Conservation (phyloP, 495 filamentous ascomycete genomes). For the Penicillium salamii region DNA sequence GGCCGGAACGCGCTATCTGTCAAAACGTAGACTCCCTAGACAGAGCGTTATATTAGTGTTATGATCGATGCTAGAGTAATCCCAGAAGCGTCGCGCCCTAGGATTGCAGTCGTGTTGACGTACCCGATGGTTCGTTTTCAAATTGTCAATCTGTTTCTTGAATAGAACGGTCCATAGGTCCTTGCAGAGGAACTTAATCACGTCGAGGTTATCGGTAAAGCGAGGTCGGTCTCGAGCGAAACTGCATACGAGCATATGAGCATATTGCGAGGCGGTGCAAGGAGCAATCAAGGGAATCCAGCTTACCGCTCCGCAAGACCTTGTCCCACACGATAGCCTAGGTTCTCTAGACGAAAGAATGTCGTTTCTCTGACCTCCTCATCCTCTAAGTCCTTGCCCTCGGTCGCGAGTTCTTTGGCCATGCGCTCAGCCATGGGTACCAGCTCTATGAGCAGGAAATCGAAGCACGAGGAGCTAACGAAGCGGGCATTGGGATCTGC, state of each 20-base stretch:
- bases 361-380: slow-evolving; percentile 79
- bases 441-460: slow-evolving; percentile 92
- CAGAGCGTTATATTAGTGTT: slow-evolving; percentile 3
- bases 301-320: slow-evolving; percentile 87
- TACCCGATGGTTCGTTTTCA: slow-evolving; percentile 96
- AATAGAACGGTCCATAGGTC: slow-evolving; percentile 94
- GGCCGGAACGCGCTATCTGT: slow-evolving; percentile 93
- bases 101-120: slow-evolving; percentile 9
- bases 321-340: slow-evolving; percentile 91
- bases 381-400: slow-evolving; percentile 55
- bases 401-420: slow-evolving; percentile 35
- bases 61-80: neutral
- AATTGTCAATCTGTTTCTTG: slow-evolving; percentile 94
- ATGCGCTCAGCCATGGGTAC: slow-evolving; percentile 91
- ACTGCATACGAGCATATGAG: slow-evolving; percentile 38
- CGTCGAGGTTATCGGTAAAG: slow-evolving; percentile 81
- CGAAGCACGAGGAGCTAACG: slow-evolving; percentile 77
- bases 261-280: neutral
- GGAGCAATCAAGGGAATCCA: neutral
- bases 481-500: slow-evolving; percentile 76
- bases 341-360: slow-evolving; percentile 75
- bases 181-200: slow-evolving; percentile 98
- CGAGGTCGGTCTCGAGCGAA: slow-evolving; percentile 86
- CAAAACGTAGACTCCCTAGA: slow-evolving; percentile 87
- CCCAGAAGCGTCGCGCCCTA: neutral